Conservation (phyloP, 441 rosid species). For the Eutrema salsugineum region DNA sequence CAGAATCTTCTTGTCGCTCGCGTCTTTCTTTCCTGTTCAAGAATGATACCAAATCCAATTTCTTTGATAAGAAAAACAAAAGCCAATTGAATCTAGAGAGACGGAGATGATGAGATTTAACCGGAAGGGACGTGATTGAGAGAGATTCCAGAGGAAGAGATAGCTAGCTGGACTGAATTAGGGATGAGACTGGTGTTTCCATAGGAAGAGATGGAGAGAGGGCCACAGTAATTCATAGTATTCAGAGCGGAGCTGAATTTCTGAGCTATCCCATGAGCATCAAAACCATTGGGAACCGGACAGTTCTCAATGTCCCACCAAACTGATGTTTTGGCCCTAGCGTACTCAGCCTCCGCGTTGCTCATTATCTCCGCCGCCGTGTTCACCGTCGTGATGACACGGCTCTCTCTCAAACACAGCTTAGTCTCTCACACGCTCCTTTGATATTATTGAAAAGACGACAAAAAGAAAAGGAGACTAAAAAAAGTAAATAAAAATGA, state of each 20-base stretch:
- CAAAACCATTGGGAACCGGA: slow-evolving; percentile 55
- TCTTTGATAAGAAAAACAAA: neutral
- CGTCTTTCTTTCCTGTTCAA: slow-evolving; percentile 66
- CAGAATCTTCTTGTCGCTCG: slow-evolving; percentile 87
- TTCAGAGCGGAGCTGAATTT: slow-evolving; percentile 63
- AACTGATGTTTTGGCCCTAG: slow-evolving; percentile 60
- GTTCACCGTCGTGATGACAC: neutral
- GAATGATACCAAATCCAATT: neutral
- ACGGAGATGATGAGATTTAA: slow-evolving; percentile 6
- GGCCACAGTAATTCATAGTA: slow-evolving; percentile 60
- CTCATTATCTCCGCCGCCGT: neutral
- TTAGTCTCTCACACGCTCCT: too few species aligned
- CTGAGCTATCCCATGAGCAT: slow-evolving; percentile 61
- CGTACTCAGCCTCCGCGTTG: slow-evolving; percentile 44
- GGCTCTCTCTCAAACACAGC: too few species aligned
- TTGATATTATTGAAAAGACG: neutral
- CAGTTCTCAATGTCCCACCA: slow-evolving; percentile 98
- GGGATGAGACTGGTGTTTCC: slow-evolving; percentile 70
- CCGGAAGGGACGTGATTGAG: slow-evolving; percentile 90
- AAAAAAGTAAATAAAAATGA: too few species aligned
- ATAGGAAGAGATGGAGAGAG: slow-evolving; percentile 75
- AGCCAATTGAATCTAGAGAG: neutral
- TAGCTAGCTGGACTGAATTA: slow-evolving; percentile 58
- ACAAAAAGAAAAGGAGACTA: too few species aligned
- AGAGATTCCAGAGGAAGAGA: slow-evolving; percentile 70